A percentile compares a stretch with the other conserved stretches of the same genome.
phyloP scores from a whole-genome alignment of 108 stramenopile genomes.

The Skeletonema menzelii region DNA sequence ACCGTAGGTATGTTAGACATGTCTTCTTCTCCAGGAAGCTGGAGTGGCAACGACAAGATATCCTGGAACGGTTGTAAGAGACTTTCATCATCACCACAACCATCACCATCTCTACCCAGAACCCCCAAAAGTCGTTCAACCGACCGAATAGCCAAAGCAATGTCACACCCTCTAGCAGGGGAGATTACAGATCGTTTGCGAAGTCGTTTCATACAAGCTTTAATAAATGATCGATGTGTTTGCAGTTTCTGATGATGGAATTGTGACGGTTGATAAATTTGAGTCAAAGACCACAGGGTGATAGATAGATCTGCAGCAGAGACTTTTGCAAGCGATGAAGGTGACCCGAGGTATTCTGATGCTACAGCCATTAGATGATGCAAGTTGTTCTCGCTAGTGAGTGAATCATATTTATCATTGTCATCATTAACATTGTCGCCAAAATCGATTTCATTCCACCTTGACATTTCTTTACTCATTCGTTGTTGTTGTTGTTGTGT shows the following conservation, averaged over 20 bases:
- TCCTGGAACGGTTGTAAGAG: neutral
- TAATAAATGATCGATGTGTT: constrained; percentile 7
- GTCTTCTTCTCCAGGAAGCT: neutral
- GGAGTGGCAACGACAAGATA: neutral
- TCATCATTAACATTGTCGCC: neutral
- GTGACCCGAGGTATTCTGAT: constrained; percentile 22
- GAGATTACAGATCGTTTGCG: constrained; percentile 32
- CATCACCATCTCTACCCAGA: constrained; percentile 10
- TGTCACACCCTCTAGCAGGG: constrained; percentile 10
- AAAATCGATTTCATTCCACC: neutral
- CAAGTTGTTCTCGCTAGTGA: neutral
- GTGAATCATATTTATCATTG: neutral
- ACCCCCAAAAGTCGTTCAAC: constrained; percentile 15
- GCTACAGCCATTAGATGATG: constrained; percentile 13
- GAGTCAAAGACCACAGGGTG: constrained; percentile 25
- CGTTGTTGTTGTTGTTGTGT: neutral
- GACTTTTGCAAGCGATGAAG: constrained; percentile 26
- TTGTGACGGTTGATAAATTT: constrained; percentile 13
- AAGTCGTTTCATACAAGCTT: constrained; percentile 34
- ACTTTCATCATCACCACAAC: constrained; percentile 10
- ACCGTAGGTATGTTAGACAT: neutral
- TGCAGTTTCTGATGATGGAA: neutral
- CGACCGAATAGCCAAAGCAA: constrained; percentile 29
- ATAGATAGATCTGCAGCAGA: constrained; percentile 30
- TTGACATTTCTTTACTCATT: neutral